Evolutionary conservation across 164 flowering plant species (phyloP), one percentile per base, ranked within the genome.

Genomic region (Saururus chinensis): DNA sequence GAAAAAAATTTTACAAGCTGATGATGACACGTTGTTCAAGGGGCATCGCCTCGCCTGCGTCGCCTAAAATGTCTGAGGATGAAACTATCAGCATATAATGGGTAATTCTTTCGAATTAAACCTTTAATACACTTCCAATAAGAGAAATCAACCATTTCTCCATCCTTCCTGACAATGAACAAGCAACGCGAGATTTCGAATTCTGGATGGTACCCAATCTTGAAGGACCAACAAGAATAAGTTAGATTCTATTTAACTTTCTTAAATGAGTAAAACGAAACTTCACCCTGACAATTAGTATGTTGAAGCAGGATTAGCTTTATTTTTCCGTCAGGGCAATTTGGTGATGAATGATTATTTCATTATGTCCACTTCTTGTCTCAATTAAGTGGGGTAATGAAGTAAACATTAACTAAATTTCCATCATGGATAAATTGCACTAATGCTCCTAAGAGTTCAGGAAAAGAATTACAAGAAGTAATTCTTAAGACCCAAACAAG

Each of bases 41-140:
- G 45, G 22, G 21, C 5, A 59, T 68, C 70, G 57, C 42, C 60
- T 56, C 70, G 83, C 45, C 71, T 79, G 41, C 78, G 87, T 70
- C 67, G 62, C 26, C 81, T 74, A 56, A 93, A 89, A 82, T 93
- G 96, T 72, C 88, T 85, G 58, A 79, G 82, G 67, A 93, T 84
- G 73, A 93, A 93, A 65, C 79, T 82, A 62, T 86, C 89, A 6
- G 98, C 97, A 75, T 86, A 83, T 14, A 79, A 71, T 6, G 97
- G 97, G 74, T 93, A 90, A 12, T 88, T 93, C 81, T 84, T 88
- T 63, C 75, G 77, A 66, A 93, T 85, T 63, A 90, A 68, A 21
- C 96, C 96, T 73, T 93, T 93, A 52, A 90, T 84, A 82, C 99
- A 93, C 77, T 93, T 93, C 99, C 97, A 90, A 66, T 84, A 93